Conservation (phyloP, 352 stramenopile species). For the Phytophthora uliginosa region DNA sequence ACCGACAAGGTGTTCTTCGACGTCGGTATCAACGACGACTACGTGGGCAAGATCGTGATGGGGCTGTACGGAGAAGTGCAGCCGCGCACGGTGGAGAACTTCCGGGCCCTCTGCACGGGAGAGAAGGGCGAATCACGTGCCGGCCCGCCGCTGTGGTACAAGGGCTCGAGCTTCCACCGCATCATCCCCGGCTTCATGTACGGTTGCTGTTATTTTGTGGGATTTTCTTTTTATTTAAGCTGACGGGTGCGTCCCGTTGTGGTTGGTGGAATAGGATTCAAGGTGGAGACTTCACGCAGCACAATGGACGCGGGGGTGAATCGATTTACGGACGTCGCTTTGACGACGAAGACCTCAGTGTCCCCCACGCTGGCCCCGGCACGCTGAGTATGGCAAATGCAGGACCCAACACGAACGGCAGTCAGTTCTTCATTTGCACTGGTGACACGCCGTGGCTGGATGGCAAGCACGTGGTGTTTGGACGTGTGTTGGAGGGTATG, state of each 20-base stretch:
- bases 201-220: constrained; percentile 12
- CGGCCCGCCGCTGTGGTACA: constrained; percentile 98
- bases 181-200: constrained; percentile 97
- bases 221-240: neutral
- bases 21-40: constrained; percentile 95
- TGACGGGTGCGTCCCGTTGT: neutral
- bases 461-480: constrained; percentile 98
- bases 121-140: constrained; percentile 76
- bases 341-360: constrained; percentile 92
- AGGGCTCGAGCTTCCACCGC: constrained; percentile 95
- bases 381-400: constrained; percentile 93
- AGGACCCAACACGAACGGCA: constrained; percentile 93
- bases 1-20: constrained; percentile 97
- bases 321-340: constrained; percentile 96
- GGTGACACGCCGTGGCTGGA: constrained; percentile 97
- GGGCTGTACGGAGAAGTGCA: constrained; percentile 83
- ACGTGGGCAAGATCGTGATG: constrained; percentile 87
- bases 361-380: constrained; percentile 75
- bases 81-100: constrained; percentile 86
- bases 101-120: constrained; percentile 82
- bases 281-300: constrained; percentile 95
- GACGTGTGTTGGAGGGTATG: constrained; percentile 90
- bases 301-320: constrained; percentile 95
- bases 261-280: constrained; percentile 75
- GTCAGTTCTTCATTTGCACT: constrained; percentile 98